These are phyloP conservation scores for Atkinsonella texensis DNA, from an alignment of 2,329 filamentous ascomycete genomes.

Conservation along the genomic window DNA sequence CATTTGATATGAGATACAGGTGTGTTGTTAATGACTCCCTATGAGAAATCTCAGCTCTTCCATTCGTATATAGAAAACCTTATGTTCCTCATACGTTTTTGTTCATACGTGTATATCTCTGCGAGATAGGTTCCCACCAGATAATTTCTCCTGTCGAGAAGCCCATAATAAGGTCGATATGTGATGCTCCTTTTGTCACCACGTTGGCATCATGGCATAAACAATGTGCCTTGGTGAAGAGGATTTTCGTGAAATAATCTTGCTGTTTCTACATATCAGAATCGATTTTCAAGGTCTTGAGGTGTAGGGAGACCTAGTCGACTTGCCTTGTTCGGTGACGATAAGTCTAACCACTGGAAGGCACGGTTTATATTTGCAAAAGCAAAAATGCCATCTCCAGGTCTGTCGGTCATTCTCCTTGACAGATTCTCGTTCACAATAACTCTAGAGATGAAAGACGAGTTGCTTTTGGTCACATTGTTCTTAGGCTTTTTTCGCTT, in stretches of 20 bases:
- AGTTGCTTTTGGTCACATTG: conserved; percentile 97
- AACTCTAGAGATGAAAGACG: conserved; percentile 93
- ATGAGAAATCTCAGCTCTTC: conserved; percentile 2
- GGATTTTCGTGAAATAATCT: conserved; percentile 87
- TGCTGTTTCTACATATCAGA: conserved; percentile 37
- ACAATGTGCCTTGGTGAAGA: conserved; percentile 94
- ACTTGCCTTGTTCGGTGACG: conserved; percentile 54
- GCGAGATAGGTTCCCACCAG: conserved; percentile 95
- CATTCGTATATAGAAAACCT: neutral
- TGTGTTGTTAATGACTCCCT: conserved; percentile 78
- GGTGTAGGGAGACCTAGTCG: neutral
- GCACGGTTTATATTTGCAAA: conserved; percentile 95
- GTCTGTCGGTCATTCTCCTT: conserved; percentile 70
- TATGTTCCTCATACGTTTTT: conserved; percentile 57
- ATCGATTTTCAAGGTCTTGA: neutral
- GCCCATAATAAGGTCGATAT: conserved; percentile 87
- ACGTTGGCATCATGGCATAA: conserved; percentile 88
- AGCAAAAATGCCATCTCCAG: conserved; percentile 67
- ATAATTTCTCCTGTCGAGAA: conserved; percentile 96
- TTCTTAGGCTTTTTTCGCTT: conserved; percentile 94
- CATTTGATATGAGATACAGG: conserved; percentile 81
- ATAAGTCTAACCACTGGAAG: conserved; percentile 91
- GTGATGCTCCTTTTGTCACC: conserved; percentile 63
- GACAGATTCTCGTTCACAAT: conserved; percentile 74
- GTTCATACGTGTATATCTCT: conserved; percentile 90